Base-by-base conservation (phyloP, 2,329 filamentous ascomycete species). In the Calycina herbarum region DNA sequence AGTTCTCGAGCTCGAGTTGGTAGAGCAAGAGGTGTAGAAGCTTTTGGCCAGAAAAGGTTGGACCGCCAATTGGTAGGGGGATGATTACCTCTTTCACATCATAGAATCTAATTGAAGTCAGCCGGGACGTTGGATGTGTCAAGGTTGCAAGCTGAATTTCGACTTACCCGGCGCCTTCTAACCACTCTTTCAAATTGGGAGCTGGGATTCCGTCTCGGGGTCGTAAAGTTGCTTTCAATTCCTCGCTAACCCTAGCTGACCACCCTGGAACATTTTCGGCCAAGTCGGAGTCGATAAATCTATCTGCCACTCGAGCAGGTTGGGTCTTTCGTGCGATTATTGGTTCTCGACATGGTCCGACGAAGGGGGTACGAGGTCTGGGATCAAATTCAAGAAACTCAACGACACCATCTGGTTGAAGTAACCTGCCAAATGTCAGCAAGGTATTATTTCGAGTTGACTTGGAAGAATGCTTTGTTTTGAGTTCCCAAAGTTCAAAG, bases 311-410 rank as follows among this genome's bases (percentile, higher is more conserved):
- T 20, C 69, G 68, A 29, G 65, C 63, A 24, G 70, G 24, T 38
- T 54, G 15, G 45, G 72, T 75, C 35, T 67, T 70, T 24, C 69
- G 66, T 8, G 17, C 70, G 35, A 40, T 65, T 56, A 7, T 40
- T 61, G 3, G 60, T 24, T 56, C 58, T 48, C 7, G 62, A 56
- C 20, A 58, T 57, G 51, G 64, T 17, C 64, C 64, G 11, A 54
- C 42, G 31, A 59, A 59, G 15, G 61, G 45, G 3, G 61, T 64
- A 31, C 74, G 70, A 20, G 73, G 74, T 59, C 73, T 65, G 24
- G 72, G 70, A 61, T 76, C 73, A 38, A 75, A 64, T 61, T 76
- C 73, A 4, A 73, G 59, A 35, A 76, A 75, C 62, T 76, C 73
- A 20, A 76, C 69, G 42, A 76, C 71, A 8, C 73, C 74, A 58